Conservation (phyloP, 495 filamentous ascomycete species). For the Neurospora sp. region DNA sequence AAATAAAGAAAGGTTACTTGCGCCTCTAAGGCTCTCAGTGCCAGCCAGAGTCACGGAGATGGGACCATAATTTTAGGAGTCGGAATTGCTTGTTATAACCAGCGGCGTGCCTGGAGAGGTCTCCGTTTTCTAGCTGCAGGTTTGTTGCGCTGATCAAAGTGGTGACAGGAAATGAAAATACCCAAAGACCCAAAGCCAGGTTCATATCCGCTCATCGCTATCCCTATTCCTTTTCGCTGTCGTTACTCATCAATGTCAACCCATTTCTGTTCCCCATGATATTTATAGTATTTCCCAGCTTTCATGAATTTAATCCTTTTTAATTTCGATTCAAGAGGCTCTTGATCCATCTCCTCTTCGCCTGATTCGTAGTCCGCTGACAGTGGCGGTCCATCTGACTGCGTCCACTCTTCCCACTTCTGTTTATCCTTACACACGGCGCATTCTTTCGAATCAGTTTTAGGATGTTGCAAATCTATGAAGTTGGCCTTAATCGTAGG, state of each 20-base stretch:
- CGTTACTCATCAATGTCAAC: background rate
- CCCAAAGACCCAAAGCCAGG: background rate
- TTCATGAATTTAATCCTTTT: background rate
- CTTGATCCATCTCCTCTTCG: background rate
- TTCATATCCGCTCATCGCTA: background rate
- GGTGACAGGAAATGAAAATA: background rate
- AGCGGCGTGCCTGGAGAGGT: background rate
- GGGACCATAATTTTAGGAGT: background rate
- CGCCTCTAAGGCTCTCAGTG: background rate
- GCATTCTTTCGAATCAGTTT: background rate
- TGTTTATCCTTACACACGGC: background rate
- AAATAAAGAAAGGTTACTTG: background rate
- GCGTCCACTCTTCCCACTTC: background rate
- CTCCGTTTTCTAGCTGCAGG: background rate
- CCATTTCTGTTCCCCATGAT: background rate
- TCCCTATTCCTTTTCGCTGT: background rate
- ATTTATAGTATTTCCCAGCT: background rate
- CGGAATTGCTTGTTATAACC: background rate
- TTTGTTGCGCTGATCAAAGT: background rate
- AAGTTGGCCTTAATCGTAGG: no score
- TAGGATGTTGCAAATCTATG: background rate
- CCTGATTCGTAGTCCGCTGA: background rate
- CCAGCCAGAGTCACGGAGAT: background rate
- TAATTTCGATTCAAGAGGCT: background rate
- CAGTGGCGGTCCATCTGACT: background rate